Base-by-base conservation (phyloP, 306 rosid genomes). In the Lablab purpureus region DNA sequence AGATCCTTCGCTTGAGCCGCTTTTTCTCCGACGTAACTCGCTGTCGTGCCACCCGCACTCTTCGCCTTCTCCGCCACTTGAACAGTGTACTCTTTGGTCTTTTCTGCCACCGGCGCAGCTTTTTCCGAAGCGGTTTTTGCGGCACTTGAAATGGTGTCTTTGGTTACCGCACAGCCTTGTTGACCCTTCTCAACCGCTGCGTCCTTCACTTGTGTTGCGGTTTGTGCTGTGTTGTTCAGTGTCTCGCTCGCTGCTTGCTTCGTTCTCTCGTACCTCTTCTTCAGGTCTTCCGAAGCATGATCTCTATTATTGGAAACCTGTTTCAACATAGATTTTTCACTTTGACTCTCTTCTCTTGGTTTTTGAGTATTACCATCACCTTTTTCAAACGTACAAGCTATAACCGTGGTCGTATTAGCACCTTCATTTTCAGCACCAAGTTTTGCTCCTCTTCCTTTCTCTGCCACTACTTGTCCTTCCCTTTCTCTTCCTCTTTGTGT, bases 221-320 rank as follows among this genome's bases (percentile, higher is more conserved):
- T 45, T 71, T 81, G 87, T 0, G 85, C 50, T 60, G 82, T 77
- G 4, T 64, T 7, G 4, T 58, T 52, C 0, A 87, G 45, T 62
- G 87, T 74, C 54, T 87, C 77, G 4, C 73, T 82, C 10, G 58
- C 72, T 10, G 81, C 79, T 75, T 87, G 74, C 40, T 87, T 86
- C 9, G 91, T 90, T 60, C 37, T 47, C 55, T 81, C 85, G 17
- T 83, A 84, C 8, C 84, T 73, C 76, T 86, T 93, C 37, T 58
- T 69, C 3, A 83, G 36, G 12, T 37, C 87, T 72, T 84, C 70
- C 77, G 88, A 89, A 7, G 86, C 88, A 37, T 37, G 36, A 2
- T 76, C 87, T 76, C 88, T 84, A 10, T 74, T 45, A 46, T 67
- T 76, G 0, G 87, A 70, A 32, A 88, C 78, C 64, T 86, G 87